A percentile compares a stretch with the other conserved stretches of the same genome.
These are phyloP conservation scores for Ophiostoma sp. DNA, from an alignment of 2,329 filamentous ascomycete species.

Conservation along the genomic window DNA sequence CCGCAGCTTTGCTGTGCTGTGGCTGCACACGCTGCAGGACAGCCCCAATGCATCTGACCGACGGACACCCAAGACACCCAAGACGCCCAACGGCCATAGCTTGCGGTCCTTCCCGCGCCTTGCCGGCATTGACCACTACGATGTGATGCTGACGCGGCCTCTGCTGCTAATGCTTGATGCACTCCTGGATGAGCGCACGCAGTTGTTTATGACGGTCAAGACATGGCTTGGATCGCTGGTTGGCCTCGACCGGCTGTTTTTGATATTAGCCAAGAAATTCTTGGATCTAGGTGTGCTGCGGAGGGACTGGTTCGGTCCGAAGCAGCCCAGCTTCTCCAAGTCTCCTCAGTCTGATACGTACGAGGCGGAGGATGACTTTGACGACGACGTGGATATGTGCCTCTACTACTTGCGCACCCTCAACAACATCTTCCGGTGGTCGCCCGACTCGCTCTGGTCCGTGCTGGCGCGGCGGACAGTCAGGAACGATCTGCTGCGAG, in stretches of 20 bases:
- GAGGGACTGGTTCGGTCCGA: not conserved
- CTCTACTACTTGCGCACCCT: slow-evolving; percentile 73
- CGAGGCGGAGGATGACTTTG: slow-evolving; percentile 49
- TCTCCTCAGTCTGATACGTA: not conserved
- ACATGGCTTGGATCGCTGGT: slow-evolving; percentile 70
- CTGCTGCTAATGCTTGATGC: slow-evolving; percentile 77
- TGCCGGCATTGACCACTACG: slow-evolving; percentile 57
- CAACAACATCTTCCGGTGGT: slow-evolving; percentile 64
- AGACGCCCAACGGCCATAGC: slow-evolving; percentile 35
- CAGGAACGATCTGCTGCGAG: slow-evolving; percentile 43
- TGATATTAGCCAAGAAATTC: slow-evolving; percentile 56
- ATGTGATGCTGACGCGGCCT: slow-evolving; percentile 72
- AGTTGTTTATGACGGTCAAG: slow-evolving; percentile 69
- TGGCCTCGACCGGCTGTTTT: slow-evolving; percentile 59
- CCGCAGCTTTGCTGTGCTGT: slow-evolving; percentile 68
- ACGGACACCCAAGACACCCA: slow-evolving; percentile 47
- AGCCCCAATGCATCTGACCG: slow-evolving; percentile 45
- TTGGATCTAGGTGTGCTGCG: slow-evolving; percentile 50
- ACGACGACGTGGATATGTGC: slow-evolving; percentile 69
- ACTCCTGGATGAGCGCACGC: slow-evolving; percentile 64
- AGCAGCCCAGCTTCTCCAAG: slow-evolving; percentile 31
- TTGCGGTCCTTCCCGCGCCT: slow-evolving; percentile 39
- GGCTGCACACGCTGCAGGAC: slow-evolving; percentile 71
- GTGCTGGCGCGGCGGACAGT: slow-evolving; percentile 60
- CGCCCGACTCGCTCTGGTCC: slow-evolving; percentile 64